Base-by-base conservation (phyloP, 176 grass and related monocot species). In the Metroxylon sagu region DNA sequence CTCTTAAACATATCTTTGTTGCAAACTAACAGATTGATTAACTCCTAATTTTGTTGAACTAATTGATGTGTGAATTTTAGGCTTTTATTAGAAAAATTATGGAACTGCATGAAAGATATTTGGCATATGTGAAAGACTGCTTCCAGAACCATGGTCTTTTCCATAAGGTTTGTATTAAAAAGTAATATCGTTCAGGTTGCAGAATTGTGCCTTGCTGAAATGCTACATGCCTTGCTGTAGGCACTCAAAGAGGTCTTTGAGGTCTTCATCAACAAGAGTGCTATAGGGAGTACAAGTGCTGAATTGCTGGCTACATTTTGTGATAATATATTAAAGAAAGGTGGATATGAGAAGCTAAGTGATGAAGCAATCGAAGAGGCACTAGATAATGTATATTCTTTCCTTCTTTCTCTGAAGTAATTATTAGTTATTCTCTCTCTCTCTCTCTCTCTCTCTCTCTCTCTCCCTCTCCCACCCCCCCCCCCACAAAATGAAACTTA, bases 291-390 rank as follows among this genome's bases (percentile, higher is more conserved):
- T 53, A 80, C 88, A 4, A 93, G 82, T 86, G 88, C 94, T 21
- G 88, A 99, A 75, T 71, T 99, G 53, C 68, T 99, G 0, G 94
- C 88, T 68, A 85, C 88, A 4, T 99, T 99, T 73, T 93, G 94
- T 17, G 94, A 99, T 67, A 89, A 92, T 68, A 93, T 99, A 71
- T 72, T 99, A 63, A 99, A 89, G 77, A 99, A 99, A 73, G 88
- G 94, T 71, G 89, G 85, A 48, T 89, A 85, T 60, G 94, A 99
- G 29, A 99, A 99, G 54, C 88, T 93, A 5, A 99, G 88, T 18
- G 94, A 99, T 85, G 94, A 99, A 81, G 94, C 88, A 65, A 93
- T 99, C 19, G 88, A 99, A 67, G 94, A 99, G 77, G 86, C 94
- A 5, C 85, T 99, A 72, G 94, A 99, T 49, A 99, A 99, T 74